Evolutionary conservation across 768 basidiomycete genomes (phyloP).

Genomic region (Tricholoma matsutake): DNA sequence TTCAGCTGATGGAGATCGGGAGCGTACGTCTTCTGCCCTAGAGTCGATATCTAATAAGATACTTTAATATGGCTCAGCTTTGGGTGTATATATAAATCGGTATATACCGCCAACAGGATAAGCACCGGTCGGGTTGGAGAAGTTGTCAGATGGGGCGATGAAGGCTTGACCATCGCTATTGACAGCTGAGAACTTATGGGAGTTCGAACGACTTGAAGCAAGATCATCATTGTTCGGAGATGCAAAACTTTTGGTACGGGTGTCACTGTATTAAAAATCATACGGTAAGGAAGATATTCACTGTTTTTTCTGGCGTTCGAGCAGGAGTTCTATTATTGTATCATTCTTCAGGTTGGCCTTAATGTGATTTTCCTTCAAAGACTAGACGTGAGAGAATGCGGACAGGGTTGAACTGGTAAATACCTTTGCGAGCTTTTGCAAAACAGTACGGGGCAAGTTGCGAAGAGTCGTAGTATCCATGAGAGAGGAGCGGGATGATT

Average conservation of each 20-base stretch:
- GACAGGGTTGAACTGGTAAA: neutral
- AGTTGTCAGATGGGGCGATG: neutral
- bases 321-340: slow-evolving; percentile 15
- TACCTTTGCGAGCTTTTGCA: slow-evolving; percentile 20
- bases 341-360: slow-evolving; percentile 20
- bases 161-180: neutral
- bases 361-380: slow-evolving; percentile 13
- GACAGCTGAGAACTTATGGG: neutral
- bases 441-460: slow-evolving; percentile 7
- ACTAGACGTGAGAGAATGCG: neutral
- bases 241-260: neutral
- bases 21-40: neutral
- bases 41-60: neutral
- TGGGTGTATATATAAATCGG: neutral
- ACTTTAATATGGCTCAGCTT: neutral
- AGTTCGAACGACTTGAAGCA: neutral
- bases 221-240: neutral
- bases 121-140: neutral
- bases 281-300: neutral
- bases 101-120: neutral
- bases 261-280: neutral
- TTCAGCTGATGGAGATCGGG: neutral
- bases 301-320: slow-evolving; percentile 3
- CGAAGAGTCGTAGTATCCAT: slow-evolving; percentile 11
- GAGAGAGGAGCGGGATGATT: neutral